Percentiles rank a stretch among this genome's conserved stretches.
Conservation (phyloP, 73 alveolate species). For the Symbiodinium pilosum region DNA sequence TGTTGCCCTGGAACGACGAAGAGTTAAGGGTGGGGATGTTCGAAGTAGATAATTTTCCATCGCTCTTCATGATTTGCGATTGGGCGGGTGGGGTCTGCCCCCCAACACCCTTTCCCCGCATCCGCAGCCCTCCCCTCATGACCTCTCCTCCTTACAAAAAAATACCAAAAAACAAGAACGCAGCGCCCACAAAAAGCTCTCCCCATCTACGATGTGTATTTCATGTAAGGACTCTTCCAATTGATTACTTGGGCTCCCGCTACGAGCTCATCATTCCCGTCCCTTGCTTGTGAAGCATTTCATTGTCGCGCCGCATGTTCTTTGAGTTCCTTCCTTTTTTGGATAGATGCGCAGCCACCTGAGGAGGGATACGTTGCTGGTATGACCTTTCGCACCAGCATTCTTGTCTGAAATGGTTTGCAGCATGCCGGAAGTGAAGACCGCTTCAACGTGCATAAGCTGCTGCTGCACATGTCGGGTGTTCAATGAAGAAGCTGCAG, state of each 20-base stretch:
- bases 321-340: not conserved
- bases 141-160: too few relatives aligned
- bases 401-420: not conserved
- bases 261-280: slow-evolving; percentile 46
- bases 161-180: too few relatives aligned
- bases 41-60: too few relatives aligned
- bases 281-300: not conserved
- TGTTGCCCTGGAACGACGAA: too few relatives aligned
- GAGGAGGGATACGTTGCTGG: slow-evolving; percentile 43
- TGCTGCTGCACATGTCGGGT: too few relatives aligned
- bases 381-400: slow-evolving; percentile 40
- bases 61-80: too few relatives aligned
- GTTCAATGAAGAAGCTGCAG: too few relatives aligned
- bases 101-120: not conserved
- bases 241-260: slow-evolving; percentile 56
- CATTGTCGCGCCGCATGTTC: not conserved
- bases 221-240: not conserved
- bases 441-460: too few relatives aligned
- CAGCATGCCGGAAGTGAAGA: too few relatives aligned
- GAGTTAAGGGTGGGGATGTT: too few relatives aligned
- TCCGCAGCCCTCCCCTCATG: not conserved
- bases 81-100: not conserved
- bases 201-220: not conserved
- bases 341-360: not conserved
- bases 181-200: not conserved